These are phyloP conservation scores for Eucalyptus microcorys DNA, from an alignment of 345 rosid genomes.

Conservation along the genomic window DNA sequence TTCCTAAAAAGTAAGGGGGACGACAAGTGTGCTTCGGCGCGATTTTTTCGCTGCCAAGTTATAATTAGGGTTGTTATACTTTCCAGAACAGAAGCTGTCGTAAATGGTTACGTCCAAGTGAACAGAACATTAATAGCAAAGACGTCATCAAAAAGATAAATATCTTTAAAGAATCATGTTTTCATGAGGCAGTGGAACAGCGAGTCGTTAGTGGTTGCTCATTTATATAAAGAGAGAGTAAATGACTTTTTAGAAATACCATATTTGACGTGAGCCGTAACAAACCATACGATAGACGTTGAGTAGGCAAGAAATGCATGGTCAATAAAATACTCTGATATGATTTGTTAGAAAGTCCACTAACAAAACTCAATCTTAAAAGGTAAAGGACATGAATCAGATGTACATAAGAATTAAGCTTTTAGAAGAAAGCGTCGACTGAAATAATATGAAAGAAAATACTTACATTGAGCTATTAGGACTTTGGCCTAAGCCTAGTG, in stretches of 20 bases:
- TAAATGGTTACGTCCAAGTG: rapidly evolving
- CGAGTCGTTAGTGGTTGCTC: rapidly evolving
- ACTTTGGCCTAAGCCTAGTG: neutral
- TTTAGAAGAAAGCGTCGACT: neutral
- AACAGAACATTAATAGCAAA: neutral
- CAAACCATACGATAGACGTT: neutral
- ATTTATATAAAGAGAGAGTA: neutral
- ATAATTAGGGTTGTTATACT: neutral
- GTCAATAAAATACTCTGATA: neutral
- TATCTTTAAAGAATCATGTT: neutral
- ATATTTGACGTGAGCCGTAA: neutral
- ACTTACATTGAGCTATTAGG: neutral
- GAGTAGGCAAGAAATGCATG: neutral
- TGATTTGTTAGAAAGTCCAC: neutral
- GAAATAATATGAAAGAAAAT: neutral
- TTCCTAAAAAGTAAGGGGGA: neutral
- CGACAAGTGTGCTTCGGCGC: rapidly evolving
- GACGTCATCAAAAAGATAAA: rapidly evolving
- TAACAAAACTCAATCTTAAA: neutral
- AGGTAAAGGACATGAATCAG: neutral
- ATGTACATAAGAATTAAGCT: neutral
- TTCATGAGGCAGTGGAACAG: rapidly evolving
- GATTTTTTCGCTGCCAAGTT: rapidly evolving
- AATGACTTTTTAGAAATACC: neutral
- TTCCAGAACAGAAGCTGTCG: rapidly evolving